Percentiles rank a stretch among this genome's conserved stretches.
Conservation (phyloP, 2,329 filamentous ascomycete genomes). For the Daldinia sp. region DNA sequence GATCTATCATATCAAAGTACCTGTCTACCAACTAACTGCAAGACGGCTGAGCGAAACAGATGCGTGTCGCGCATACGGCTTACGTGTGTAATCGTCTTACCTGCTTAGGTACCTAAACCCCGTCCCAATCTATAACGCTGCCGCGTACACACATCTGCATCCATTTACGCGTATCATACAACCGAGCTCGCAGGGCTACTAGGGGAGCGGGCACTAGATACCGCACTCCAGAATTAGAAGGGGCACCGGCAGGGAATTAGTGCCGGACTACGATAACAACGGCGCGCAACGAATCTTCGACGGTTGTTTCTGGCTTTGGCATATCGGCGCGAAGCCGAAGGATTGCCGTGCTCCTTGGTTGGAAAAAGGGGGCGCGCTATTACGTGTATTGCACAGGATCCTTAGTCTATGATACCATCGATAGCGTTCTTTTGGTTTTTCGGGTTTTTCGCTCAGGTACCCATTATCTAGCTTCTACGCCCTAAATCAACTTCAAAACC, state of each 20-base stretch:
- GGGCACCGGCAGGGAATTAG: constrained; percentile 16
- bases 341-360: neutral
- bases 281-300: constrained; percentile 17
- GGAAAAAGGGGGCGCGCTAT: neutral
- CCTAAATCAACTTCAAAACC: neutral
- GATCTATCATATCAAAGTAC: neutral
- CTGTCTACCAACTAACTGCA: no score
- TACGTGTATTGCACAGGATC: constrained; percentile 3
- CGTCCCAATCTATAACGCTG: neutral
- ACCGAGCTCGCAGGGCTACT: no score
- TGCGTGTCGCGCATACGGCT: neutral
- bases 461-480: neutral
- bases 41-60: neutral
- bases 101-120: no score
- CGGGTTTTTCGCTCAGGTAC: neutral
- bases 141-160: neutral
- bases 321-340: neutral
- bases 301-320: constrained; percentile 3
- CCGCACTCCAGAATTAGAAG: constrained; percentile 10
- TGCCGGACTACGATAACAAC: constrained; percentile 15
- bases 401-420: constrained; percentile 1
- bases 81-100: neutral
- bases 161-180: neutral
- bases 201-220: constrained; percentile 18
- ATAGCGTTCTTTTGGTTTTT: no score